Evolutionary conservation across 2,329 filamentous ascomycete genomes (phyloP), one percentile per base, ranked within the genome.

Genomic region (Aspergillus pseudonomiae): DNA sequence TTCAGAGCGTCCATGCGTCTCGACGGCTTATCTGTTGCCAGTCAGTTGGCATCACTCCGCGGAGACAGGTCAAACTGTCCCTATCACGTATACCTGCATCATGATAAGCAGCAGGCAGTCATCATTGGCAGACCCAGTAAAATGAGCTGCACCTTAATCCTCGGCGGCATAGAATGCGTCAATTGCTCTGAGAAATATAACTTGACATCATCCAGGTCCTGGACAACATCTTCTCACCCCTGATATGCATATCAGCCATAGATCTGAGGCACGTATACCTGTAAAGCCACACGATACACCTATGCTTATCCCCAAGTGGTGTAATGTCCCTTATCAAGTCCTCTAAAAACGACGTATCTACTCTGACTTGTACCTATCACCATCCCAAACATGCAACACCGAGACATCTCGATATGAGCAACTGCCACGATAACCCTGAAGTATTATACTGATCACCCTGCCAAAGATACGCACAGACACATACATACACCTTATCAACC

Each of bases 71-170:
- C 32, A 39, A 12, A 19, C 52, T n/a, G 21, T 21, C 28, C 34
- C 57, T 41, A 34, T 41, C 57, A 59, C 16, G 19, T 19, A 32
- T 36, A 30, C 26, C 36, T 43, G 30, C 34, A 54, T 39, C 10
- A 26, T 46, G 58, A 60, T 60, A 60, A 60, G 58, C 36, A 21
- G 32, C 32, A 30, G 34, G 28, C 52, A 36, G 6, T 6, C 52
- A 39, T 39, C 14, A 55, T 55, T 55, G 52, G 52, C 34, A 26
- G 52, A 26, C 7, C 19, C 5, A 6, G 10, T 28, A 19, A 28
- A 28, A 53, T 26, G 21, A 55, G 34, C 32, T 36, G 52, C 52
- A 39, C 6, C 3, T 10, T 55, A 41, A 55, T 55, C 32, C 36
- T 10, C 2, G 4, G n/a, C 1, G 5, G 16, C 26, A 19, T 46